Conservation (phyloP, 495 filamentous ascomycete genomes). For the Penicillium nucicola region DNA sequence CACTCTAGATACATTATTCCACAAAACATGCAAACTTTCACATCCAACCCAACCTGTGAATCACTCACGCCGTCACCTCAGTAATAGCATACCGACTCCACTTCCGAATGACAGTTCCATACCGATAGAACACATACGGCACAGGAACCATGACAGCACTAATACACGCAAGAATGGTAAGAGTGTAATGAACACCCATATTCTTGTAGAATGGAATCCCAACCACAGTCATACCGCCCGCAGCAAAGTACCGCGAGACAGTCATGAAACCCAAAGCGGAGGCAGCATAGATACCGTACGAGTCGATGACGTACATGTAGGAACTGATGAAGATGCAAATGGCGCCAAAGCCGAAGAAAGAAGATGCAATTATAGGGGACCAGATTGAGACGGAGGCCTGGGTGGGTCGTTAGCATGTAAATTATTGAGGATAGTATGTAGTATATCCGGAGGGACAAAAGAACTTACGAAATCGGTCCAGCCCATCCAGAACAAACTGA, state of each 20-base stretch:
- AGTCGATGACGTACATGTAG: constrained; percentile 56
- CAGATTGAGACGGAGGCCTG: constrained; percentile 47
- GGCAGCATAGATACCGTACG: constrained; percentile 46
- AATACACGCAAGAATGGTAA: constrained; percentile 54
- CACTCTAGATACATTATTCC: no score
- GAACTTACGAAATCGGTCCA: constrained; percentile 45
- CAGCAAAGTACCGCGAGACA: constrained; percentile 46
- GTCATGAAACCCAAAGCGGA: constrained; percentile 48
- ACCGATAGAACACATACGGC: constrained; percentile 53
- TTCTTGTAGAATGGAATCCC: constrained; percentile 52
- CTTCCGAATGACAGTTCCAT: constrained; percentile 43
- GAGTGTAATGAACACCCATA: constrained; percentile 53
- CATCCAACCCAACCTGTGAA: no score
- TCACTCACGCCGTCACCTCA: constrained; percentile 5
- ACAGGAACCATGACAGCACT: constrained; percentile 49
- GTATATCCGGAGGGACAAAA: background rate
- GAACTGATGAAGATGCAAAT: constrained; percentile 48
- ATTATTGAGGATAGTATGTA: no score
- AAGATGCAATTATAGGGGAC: constrained; percentile 47
- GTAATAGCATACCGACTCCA: constrained; percentile 44
- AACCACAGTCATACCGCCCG: constrained; percentile 48
- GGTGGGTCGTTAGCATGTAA: background rate
- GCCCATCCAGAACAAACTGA: constrained; percentile 60
- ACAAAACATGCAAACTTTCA: no score
- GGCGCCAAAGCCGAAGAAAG: constrained; percentile 53